Evolutionary conservation across 192 early-diverging fungal species (phyloP), one percentile per base, ranked within the genome.

Genomic region (Dissophora globulifera): DNA sequence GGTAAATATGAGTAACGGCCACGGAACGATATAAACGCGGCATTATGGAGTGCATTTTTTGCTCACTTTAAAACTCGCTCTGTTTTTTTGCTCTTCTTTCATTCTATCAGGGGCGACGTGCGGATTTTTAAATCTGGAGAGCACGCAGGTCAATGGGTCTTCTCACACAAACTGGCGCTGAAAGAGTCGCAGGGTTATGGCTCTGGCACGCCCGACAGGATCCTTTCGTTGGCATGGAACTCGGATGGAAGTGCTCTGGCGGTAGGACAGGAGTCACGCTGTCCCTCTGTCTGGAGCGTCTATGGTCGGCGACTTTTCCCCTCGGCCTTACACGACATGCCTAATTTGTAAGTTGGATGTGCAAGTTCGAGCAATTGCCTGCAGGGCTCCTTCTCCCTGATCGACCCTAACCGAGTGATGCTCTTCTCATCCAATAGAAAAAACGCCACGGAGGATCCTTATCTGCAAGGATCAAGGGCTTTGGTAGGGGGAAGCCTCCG

Each of bases 281-380:
- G 93, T 13, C 62, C 93, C 20, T 84, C 88, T 1, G 68, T 94
- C 6, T 94, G 93, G 93, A 94, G 91, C 78, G 87, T 89, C 7
- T 94, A 87, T 63, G 93, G 93, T 8, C 79, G 81, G 2, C 59
- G 90, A 15, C 55, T 92, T 9, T 85, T 87, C 48, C 79, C 81
- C 43, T 85, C 89, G 0, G 67, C 83, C 19, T 78, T 78, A 2
- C 87, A 89, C 55, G 85, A 88, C 50, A 55, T 67, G 15, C 65
- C 69, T 43, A 69, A 22, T 50, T 66, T 79, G 80, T 84, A 78
- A 62, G 71, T 43, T n/a, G 16, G 15, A 45, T 10, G 9, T 9
- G 10, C n/a, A 5, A n/a, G 16, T 17, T n/a, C 15, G 35, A 38
- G 35, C 35, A 38, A 6, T 9, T 13, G 35, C 35, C 35, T 6